Evolutionary conservation across 805 yeast genomes (phyloP).

Genomic region (Candida ipomoeae): DNA sequence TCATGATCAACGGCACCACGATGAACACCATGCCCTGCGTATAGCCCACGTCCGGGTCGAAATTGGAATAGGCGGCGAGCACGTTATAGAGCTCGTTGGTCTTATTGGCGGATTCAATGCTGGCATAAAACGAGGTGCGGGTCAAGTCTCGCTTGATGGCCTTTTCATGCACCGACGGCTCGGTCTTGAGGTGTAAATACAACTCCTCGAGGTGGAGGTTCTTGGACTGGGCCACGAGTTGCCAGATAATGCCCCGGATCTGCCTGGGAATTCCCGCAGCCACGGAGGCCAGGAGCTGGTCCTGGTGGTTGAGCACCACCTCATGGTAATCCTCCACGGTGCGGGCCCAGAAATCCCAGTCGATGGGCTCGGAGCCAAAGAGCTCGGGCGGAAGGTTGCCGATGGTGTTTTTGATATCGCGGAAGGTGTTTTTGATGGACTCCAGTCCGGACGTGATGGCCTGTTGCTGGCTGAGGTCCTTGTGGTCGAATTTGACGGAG

Average conservation of each 20-base stretch:
- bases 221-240: constrained; percentile 76
- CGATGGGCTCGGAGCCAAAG: constrained; percentile 32
- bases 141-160: constrained; percentile 77
- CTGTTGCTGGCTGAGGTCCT: constrained; percentile 50
- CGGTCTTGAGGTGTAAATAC: constrained; percentile 47
- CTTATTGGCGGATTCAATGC: constrained; percentile 50
- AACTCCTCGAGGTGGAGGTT: constrained; percentile 58
- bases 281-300: constrained; percentile 56
- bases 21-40: constrained; percentile 98
- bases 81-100: constrained; percentile 65
- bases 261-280: constrained; percentile 75
- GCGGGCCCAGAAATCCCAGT: constrained; percentile 86
- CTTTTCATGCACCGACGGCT: constrained; percentile 61
- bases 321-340: constrained; percentile 74
- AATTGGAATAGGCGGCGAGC: constrained; percentile 77
- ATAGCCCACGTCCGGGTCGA: constrained; percentile 92
- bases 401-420: constrained; percentile 48
- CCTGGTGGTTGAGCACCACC: constrained; percentile 60
- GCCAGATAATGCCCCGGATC: constrained; percentile 90
- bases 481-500: constrained; percentile 45
- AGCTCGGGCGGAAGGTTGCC: constrained; percentile 23
- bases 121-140: constrained; percentile 77
- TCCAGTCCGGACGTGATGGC: constrained; percentile 35
- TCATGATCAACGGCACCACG: constrained; percentile 77
- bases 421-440: constrained; percentile 38